Conservation (phyloP, 2,329 filamentous ascomycete genomes). For the Cordyceps cateniannulata region DNA sequence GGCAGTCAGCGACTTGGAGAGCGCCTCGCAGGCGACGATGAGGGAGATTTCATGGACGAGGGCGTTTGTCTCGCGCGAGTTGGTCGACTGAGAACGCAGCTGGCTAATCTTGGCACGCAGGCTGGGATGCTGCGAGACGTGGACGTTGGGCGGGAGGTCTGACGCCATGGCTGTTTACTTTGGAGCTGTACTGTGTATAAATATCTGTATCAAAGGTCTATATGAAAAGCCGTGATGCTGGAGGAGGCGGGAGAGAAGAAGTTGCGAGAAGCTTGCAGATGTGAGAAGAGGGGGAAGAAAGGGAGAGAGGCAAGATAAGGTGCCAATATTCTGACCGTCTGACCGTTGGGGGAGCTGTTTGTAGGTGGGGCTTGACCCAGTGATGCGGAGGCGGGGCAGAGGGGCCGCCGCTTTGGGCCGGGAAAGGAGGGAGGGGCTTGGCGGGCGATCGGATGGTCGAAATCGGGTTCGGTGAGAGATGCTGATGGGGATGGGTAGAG, state of each 20-base stretch:
- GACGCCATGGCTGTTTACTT: not conserved
- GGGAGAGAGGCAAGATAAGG: not conserved
- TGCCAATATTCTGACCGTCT: not conserved
- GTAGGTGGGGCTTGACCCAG: not conserved
- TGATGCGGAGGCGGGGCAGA: not conserved
- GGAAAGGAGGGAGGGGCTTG: not conserved
- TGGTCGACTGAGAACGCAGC: slow-evolving; percentile 67
- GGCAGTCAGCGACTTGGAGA: slow-evolving; percentile 55
- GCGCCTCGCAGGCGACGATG: slow-evolving; percentile 76
- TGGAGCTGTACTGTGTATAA: not conserved
- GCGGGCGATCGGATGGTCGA: not conserved
- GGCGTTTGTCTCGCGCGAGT: slow-evolving; percentile 68
- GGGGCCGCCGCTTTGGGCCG: not conserved
- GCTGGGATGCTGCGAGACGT: slow-evolving; percentile 81
- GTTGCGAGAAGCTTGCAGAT: not conserved
- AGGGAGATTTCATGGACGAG: slow-evolving; percentile 82
- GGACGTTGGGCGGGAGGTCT: slow-evolving; percentile 53
- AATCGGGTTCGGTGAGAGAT: not conserved
- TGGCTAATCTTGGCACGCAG: slow-evolving; percentile 83
- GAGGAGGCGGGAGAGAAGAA: not conserved
- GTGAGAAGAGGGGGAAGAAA: not conserved
- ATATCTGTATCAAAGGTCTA: not conserved
- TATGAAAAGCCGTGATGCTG: too few species aligned
- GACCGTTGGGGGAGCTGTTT: not conserved
- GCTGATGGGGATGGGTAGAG: not conserved